Percentiles rank a stretch among this genome's conserved stretches.
phyloP scores from a whole-genome alignment of 2,329 filamentous ascomycete species.

The Talaromyces sp. region DNA sequence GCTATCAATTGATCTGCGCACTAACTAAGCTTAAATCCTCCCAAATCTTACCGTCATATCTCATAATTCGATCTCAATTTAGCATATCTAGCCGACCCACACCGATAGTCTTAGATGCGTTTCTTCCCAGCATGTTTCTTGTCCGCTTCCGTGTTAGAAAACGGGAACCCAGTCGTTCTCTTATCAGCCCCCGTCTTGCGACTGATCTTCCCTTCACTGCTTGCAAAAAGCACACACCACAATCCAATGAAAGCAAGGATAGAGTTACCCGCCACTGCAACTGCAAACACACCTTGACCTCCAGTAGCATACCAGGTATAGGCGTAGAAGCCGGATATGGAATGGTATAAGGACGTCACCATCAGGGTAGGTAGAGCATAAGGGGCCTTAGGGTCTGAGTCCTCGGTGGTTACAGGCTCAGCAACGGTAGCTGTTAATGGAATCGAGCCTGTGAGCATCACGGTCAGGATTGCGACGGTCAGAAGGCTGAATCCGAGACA shows the following conservation, averaged over 20 bases:
- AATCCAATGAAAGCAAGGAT: conserved; percentile 63
- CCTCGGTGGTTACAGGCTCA: conserved; percentile 46
- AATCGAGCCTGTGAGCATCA: conserved; percentile 71
- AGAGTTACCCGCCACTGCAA: conserved; percentile 62
- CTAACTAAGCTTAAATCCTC: too few species aligned
- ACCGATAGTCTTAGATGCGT: conserved; percentile 8
- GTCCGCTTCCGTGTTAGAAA: conserved; percentile 62
- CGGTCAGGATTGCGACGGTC: conserved; percentile 63
- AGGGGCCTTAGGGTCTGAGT: conserved; percentile 56
- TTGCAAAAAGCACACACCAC: conserved; percentile 66
- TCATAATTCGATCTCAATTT: not conserved
- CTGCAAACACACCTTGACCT: conserved; percentile 59
- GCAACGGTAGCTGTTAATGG: conserved; percentile 60
- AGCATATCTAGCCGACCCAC: not conserved
- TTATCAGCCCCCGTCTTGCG: conserved; percentile 68
- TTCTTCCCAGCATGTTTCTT: conserved; percentile 50
- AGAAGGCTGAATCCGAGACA: conserved; percentile 70
- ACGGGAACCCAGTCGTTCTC: conserved; percentile 67
- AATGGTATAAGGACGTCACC: conserved; percentile 69
- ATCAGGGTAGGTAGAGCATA: conserved; percentile 68
- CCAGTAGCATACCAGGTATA: conserved; percentile 67
- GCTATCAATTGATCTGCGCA: not conserved
- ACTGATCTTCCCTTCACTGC: conserved; percentile 59
- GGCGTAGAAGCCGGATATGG: conserved; percentile 63
- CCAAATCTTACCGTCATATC: too few species aligned